Base-by-base conservation (phyloP, 2,329 filamentous ascomycete species). In the Pseudonectria buxi region DNA sequence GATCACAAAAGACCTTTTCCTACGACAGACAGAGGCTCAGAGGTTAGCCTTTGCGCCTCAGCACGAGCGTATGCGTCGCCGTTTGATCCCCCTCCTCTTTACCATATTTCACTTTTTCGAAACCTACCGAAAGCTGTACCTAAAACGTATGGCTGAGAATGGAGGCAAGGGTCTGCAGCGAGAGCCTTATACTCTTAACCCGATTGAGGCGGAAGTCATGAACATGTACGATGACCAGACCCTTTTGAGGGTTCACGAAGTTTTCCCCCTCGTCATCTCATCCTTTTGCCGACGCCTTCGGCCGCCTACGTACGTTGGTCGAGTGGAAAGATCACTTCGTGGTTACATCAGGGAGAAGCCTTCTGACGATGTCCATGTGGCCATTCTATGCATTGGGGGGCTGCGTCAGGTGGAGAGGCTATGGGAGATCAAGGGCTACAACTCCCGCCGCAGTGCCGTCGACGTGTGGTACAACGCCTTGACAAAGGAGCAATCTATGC, bases 61-160 rank as follows among this genome's bases (percentile, higher is more conserved):
- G 50, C 65, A 69, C 43, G 73, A 77, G 54, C 69, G 78, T 11
- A 81, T 82, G 78, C 73, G 76, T 31, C 73, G 76, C 41, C 69
- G 78, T 32, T 60, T 82, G 7, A 78, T 80, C 36, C 78, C 78
- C 1, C 55, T 81, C 7, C 64, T 82, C 12, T 81, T 82, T 45
- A 80, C 76, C 10, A 64, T 80, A 15, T 81, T 81, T 45, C 78
- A 82, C 53, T 82, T 82, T 50, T 81, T 82, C 51, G 78, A 82
- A 53, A 77, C 67, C 1, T 81, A 79, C 50, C 72, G 78, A 39
- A 69, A 66, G 26, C 61, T 78, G 3, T 76, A 81, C 45, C 55
- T 79, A 7, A 59, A 75, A 45, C 74, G 76, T 41, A 66, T 82
- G 15, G 59, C 63, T 32, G 63, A 73, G 31, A 64, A 76, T 36